Evolutionary conservation across 2,329 filamentous ascomycete genomes (phyloP).

Genomic region (Fusarium buxicola): DNA sequence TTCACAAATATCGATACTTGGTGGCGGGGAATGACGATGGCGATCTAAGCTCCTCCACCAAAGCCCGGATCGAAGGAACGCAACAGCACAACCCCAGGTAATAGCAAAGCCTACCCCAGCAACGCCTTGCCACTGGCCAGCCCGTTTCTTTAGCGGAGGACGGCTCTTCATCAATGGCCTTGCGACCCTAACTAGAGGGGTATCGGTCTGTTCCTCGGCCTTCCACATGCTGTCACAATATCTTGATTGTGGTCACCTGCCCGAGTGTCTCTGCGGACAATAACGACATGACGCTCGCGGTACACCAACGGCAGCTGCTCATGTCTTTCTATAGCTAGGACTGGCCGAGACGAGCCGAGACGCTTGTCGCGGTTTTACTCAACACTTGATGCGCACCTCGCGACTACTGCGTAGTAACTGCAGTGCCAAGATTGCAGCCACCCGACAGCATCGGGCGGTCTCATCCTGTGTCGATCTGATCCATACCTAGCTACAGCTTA

Average conservation of each 20-base stretch:
- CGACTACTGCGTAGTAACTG: too few relatives aligned
- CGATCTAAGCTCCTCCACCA: constrained; percentile 37
- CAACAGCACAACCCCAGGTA: constrained; percentile 11
- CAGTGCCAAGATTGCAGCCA: too few relatives aligned
- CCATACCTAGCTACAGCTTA: background rate
- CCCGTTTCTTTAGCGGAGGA: constrained; percentile 1
- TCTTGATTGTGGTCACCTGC: constrained; percentile 19
- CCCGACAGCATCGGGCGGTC: too few relatives aligned
- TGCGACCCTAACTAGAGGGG: background rate
- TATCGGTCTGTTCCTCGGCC: constrained; percentile 8
- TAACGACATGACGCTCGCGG: constrained; percentile 9
- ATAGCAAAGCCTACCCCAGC: constrained; percentile 12
- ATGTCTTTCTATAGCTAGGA: background rate
- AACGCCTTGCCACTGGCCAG: constrained; percentile 10
- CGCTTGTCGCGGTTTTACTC: too few relatives aligned
- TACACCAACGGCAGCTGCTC: constrained; percentile 8
- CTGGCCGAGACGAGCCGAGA: too few relatives aligned
- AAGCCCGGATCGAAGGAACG: constrained; percentile 39
- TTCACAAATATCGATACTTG: constrained; percentile 16
- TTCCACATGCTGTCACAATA: background rate
- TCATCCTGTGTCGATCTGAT: constrained; percentile 10
- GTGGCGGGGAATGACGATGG: constrained; percentile 44
- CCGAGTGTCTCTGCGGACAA: constrained; percentile 22
- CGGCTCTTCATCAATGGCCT: constrained; percentile 1
- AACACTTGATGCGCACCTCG: too few relatives aligned